phyloP scores from a whole-genome alignment of 495 filamentous ascomycete species.

The Pyrenula massariospora region DNA sequence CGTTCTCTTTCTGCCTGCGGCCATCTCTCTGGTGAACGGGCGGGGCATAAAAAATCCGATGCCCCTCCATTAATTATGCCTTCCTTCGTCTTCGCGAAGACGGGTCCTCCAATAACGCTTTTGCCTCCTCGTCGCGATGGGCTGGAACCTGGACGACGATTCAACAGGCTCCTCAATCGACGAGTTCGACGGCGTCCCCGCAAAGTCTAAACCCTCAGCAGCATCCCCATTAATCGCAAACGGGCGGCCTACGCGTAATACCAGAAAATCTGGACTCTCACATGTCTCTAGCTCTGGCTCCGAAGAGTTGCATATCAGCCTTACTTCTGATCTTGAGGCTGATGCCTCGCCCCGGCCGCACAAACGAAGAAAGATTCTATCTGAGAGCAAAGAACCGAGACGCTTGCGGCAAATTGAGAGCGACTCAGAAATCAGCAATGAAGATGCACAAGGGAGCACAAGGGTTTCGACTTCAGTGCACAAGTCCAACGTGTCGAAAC shows the following conservation, averaged over 20 bases:
- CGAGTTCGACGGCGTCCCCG: background rate
- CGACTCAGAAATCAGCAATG: background rate
- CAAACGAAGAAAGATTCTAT: background rate
- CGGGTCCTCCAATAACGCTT: too few species aligned
- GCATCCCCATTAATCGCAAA: too few species aligned
- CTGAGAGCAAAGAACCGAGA: background rate
- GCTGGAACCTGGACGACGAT: background rate
- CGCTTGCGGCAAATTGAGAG: background rate
- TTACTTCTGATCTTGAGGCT: background rate
- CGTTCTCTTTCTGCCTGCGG: too few species aligned
- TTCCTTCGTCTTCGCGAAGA: too few species aligned
- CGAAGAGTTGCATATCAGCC: too few species aligned
- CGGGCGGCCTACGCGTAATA: too few species aligned
- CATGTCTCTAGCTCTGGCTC: too few species aligned
- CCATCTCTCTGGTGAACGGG: too few species aligned
- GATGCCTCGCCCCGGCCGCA: background rate
- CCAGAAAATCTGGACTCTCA: too few species aligned
- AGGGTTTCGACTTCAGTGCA: background rate
- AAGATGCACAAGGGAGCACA: background rate
- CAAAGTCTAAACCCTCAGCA: background rate
- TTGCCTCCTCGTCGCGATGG: background rate
- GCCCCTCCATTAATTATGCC: too few species aligned
- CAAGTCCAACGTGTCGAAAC: background rate
- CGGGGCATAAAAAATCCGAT: too few species aligned
- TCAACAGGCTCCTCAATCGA: background rate